Evolutionary conservation across 148 eudicot species (phyloP), one percentile per base, ranked within the genome.

Genomic region (Selenicereus undatus): DNA sequence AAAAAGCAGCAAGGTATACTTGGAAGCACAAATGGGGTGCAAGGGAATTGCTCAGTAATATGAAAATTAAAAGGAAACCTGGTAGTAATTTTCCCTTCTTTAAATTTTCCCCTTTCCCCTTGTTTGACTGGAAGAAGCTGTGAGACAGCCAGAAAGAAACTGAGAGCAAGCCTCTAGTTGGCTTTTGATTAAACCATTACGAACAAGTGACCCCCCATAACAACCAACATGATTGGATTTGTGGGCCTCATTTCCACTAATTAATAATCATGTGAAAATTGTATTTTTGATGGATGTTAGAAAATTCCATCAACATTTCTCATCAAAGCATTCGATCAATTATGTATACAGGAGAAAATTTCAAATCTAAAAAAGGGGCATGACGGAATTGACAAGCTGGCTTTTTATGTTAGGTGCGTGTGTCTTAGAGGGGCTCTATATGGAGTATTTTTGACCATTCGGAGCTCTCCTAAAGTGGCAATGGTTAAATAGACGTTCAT

Each of bases 181-280:
- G 13, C 76, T 80, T 80, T 54, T 30, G 14, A 58, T 79, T 45
- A 77, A 32, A 48, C 52, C 39, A 27, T 35, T 26, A 73, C 32
- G 30, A 73, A 42, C 42, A 42, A 80, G 29, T 80, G 16, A 42
- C 77, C 77, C 77, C 73, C 82, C 82, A 39, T 56, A 73, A 80
- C 82, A 73, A 80, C 82, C 82, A 80, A n/a, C 82, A 80, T 36
- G 77, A 80, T 73, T 73, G 13, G 82, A 62, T 73, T 12, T 80
- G 82, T 80, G 82, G 82, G 76, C 56, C 82, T 60, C 56, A 73
- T 73, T n/a, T 39, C 8, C 71, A 51, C 30, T 0, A 30, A 51
- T 56, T 20, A 50, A 26, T 79, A 22, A 51, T 65, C 42, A 64
- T 35, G 50, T 3, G 10, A 22, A 26, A 52, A 51, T 35, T 62